Percentiles rank a stretch among this genome's conserved stretches.
Evolutionary conservation across 305 asterid species (phyloP).

Genomic region (Fraxinus albicans): DNA sequence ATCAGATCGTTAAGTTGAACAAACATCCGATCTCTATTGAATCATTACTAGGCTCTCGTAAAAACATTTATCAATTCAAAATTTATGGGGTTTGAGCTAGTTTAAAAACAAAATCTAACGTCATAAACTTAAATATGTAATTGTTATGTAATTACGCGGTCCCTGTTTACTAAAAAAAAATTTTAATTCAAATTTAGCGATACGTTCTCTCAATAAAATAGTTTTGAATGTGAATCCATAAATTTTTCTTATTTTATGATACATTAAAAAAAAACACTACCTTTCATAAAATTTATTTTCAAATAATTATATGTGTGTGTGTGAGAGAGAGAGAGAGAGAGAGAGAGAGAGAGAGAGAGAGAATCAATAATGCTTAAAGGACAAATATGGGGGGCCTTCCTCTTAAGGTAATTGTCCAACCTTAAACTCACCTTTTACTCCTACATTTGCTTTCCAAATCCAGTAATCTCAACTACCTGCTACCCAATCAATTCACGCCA

Average conservation of each 20-base stretch:
- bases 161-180: not conserved
- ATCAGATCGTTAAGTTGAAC: not conserved
- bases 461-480: conserved; percentile 19
- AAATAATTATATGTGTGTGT: too few species aligned
- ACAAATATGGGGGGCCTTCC: conserved; percentile 16
- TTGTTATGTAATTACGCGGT: not conserved
- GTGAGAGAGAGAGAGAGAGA: too few species aligned
- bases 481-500: conserved; percentile 3
- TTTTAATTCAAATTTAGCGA: too few species aligned
- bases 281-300: not conserved
- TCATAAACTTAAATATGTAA: not conserved
- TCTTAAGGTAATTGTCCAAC: conserved; percentile 33
- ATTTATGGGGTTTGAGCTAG: not conserved
- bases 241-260: too few species aligned
- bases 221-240: too few species aligned
- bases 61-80: too few species aligned
- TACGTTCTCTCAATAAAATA: too few species aligned
- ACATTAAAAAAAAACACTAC: too few species aligned
- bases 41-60: not conserved
- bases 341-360: too few species aligned
- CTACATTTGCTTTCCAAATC: conserved; percentile 26
- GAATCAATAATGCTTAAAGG: not conserved
- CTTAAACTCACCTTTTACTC: conserved; percentile 17
- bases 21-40: too few species aligned
- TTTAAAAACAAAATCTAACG: too few species aligned